phyloP scores from a whole-genome alignment of 1,139 yeast species.

The Yamadazyma friedrichii region DNA sequence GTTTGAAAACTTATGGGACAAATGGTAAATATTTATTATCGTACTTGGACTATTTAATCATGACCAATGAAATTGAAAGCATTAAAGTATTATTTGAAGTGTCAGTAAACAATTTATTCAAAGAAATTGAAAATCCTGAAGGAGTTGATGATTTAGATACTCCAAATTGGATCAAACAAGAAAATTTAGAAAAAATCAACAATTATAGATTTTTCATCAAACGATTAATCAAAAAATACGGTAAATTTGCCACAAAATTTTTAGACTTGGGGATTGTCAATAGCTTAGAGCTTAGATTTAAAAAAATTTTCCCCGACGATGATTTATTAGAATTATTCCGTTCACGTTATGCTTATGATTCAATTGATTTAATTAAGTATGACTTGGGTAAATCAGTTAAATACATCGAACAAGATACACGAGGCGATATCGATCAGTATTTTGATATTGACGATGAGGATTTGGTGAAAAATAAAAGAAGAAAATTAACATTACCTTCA shows the following conservation, averaged over 20 bases:
- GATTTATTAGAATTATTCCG: constrained; percentile 41
- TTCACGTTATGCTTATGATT: constrained; percentile 44
- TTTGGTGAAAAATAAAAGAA: constrained; percentile 22
- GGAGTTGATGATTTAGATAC: constrained; percentile 20
- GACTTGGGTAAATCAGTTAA: constrained; percentile 36
- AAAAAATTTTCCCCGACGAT: constrained; percentile 64
- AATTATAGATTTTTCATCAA: constrained; percentile 26
- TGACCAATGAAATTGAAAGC: constrained; percentile 73
- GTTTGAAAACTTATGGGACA: constrained; percentile 58
- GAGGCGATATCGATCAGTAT: constrained; percentile 14
- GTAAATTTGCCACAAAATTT: constrained; percentile 38
- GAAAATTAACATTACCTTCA: constrained; percentile 17
- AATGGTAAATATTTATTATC: constrained; percentile 64
- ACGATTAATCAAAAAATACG: constrained; percentile 22
- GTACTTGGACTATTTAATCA: constrained; percentile 72
- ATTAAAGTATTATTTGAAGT: constrained; percentile 80
- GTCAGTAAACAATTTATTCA: constrained; percentile 38
- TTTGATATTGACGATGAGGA: constrained; percentile 19
- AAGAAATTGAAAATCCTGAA: constrained; percentile 31
- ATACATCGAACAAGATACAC: constrained; percentile 8
- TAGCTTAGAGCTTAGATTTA: constrained; percentile 64
- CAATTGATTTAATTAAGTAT: constrained; percentile 43
- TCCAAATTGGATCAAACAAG: constrained; percentile 22
- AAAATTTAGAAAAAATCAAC: constrained; percentile 23
- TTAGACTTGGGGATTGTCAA: constrained; percentile 70